Evolutionary conservation across 495 filamentous ascomycete species (phyloP).

Genomic region (Penicillium angulare): DNA sequence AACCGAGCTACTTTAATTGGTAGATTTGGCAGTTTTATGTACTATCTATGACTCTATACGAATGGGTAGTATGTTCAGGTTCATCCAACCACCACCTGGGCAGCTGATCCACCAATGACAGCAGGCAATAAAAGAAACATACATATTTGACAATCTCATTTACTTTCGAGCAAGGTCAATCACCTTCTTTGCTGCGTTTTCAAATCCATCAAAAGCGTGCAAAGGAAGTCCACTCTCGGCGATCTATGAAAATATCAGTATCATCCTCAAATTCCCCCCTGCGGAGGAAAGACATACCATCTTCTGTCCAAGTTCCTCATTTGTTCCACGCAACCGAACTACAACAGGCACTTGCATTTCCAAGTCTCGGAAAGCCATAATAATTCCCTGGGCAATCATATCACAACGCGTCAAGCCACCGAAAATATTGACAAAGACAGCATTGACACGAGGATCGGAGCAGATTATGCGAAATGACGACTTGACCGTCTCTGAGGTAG

Average conservation of each 20-base stretch:
- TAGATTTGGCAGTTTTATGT: neutral
- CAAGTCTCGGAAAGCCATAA: constrained; percentile 74
- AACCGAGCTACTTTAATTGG: too few species aligned
- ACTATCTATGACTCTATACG: too few species aligned
- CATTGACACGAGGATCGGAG: constrained; percentile 66
- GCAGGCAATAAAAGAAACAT: too few species aligned
- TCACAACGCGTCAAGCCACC: constrained; percentile 80
- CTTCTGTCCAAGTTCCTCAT: constrained; percentile 71
- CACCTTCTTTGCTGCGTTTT: constrained; percentile 72
- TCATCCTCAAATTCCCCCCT: too few species aligned
- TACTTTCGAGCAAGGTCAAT: constrained; percentile 62
- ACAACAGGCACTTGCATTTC: constrained; percentile 72
- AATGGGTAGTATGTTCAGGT: too few species aligned
- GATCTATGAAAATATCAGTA: constrained; percentile 46
- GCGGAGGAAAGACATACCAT: constrained; percentile 60
- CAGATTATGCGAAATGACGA: constrained; percentile 71
- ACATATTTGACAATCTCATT: neutral
- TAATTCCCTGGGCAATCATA: constrained; percentile 85
- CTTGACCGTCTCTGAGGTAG: constrained; percentile 80
- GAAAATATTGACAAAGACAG: constrained; percentile 88
- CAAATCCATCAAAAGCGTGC: constrained; percentile 79
- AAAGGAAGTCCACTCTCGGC: constrained; percentile 69
- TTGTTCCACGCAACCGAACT: constrained; percentile 80
- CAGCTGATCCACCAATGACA: too few species aligned
- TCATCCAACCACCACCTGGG: too few species aligned